A percentile compares a stretch with the other conserved stretches of the same genome.
These are phyloP conservation scores for Tilletia horrida DNA, from an alignment of 1,284 basidiomycete genomes.

Conservation along the genomic window DNA sequence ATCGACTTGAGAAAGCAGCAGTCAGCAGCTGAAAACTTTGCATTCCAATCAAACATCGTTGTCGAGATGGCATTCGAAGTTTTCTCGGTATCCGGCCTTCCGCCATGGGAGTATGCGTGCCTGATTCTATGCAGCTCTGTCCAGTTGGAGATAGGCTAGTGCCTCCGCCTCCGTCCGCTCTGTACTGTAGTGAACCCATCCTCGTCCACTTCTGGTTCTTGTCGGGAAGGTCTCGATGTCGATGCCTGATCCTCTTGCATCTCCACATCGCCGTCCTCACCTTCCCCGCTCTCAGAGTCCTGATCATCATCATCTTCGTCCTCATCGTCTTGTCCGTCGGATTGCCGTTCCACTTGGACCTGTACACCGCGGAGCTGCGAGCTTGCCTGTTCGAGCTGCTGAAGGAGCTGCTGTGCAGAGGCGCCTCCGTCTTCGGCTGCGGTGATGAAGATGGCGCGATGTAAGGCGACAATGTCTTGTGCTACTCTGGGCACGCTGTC, in stretches of 20 bases:
- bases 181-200: slow-evolving; percentile 48
- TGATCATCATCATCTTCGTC: slow-evolving; percentile 15
- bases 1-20: too few species aligned
- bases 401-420: slow-evolving; percentile 30
- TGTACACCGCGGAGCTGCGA: slow-evolving; percentile 34
- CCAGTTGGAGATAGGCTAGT: too few species aligned
- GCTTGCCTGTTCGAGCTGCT: slow-evolving; percentile 37
- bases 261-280: slow-evolving; percentile 24
- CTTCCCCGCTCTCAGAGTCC: slow-evolving; percentile 4
- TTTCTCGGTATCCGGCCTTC: too few species aligned
- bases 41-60: too few species aligned
- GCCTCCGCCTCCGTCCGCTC: neutral
- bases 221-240: slow-evolving; percentile 22
- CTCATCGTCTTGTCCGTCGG: slow-evolving; percentile 29
- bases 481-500: slow-evolving; percentile 43
- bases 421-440: slow-evolving; percentile 26
- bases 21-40: too few species aligned
- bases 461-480: slow-evolving; percentile 35
- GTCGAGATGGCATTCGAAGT: too few species aligned
- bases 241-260: slow-evolving; percentile 22
- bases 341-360: slow-evolving; percentile 23
- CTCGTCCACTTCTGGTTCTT: slow-evolving; percentile 40
- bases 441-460: slow-evolving; percentile 36
- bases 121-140: too few species aligned
- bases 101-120: too few species aligned